phyloP scores from a whole-genome alignment of 345 rosid genomes.

The Citrus mangshanensis region DNA sequence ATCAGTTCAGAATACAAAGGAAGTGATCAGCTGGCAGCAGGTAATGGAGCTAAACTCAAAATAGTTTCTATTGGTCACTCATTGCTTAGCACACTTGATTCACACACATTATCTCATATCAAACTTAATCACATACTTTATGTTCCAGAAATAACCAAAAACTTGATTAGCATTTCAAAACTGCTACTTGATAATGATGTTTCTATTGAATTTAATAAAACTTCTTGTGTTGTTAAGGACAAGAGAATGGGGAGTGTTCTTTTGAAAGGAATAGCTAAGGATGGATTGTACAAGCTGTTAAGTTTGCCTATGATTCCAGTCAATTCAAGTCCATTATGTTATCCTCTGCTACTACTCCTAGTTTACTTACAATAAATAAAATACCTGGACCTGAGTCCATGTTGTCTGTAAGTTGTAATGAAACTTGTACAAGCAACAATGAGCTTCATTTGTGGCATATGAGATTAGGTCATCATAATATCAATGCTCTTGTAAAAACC shows the following conservation, averaged over 20 bases:
- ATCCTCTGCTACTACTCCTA: no score
- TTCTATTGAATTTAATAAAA: background rate
- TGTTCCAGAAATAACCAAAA: background rate
- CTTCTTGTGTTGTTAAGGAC: background rate
- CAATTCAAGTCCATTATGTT: no score
- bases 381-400: no score
- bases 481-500: no score
- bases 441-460: no score
- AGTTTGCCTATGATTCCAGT: no score
- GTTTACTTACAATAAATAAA: no score
- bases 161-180: background rate
- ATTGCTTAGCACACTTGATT: background rate
- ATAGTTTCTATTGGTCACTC: background rate
- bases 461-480: no score
- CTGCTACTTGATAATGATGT: background rate
- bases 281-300: background rate
- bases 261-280: background rate
- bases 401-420: fast-evolving
- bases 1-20: background rate
- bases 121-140: background rate
- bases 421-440: no score
- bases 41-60: background rate
- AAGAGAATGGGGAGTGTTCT: background rate
- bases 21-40: background rate
- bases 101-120: background rate